Percentiles rank a stretch among this genome's conserved stretches.
These are phyloP conservation scores for Leccinellum albellum DNA, from an alignment of 768 basidiomycete genomes.

Conservation along the genomic window DNA sequence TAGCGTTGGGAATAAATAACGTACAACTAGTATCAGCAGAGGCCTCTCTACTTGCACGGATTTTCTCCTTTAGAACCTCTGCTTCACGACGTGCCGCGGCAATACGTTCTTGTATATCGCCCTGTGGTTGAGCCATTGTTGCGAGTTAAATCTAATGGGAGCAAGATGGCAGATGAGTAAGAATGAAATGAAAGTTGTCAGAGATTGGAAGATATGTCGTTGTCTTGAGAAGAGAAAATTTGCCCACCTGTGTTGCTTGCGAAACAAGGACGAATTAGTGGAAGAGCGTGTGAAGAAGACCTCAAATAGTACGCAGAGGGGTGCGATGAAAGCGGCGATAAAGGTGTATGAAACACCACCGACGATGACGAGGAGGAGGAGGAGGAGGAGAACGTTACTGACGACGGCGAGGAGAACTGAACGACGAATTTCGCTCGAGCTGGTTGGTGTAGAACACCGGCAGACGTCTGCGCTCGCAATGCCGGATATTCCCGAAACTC, in stretches of 20 bases:
- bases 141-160: slow-evolving; percentile 5
- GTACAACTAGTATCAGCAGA: slow-evolving; percentile 96
- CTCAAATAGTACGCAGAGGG: slow-evolving; percentile 14
- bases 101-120: slow-evolving; percentile 88
- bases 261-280: slow-evolving; percentile 26
- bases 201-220: slow-evolving; percentile 4
- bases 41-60: slow-evolving; percentile 91
- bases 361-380: slow-evolving; percentile 5
- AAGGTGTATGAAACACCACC: slow-evolving; percentile 7
- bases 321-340: slow-evolving; percentile 10
- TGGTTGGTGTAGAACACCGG: slow-evolving; percentile 5
- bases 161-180: background rate
- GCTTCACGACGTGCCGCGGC: slow-evolving; percentile 96
- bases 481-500: slow-evolving; percentile 31
- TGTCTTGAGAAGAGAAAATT: slow-evolving; percentile 22
- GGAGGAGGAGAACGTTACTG: slow-evolving; percentile 5
- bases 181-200: background rate
- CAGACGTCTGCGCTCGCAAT: slow-evolving; percentile 11
- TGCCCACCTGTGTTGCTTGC: slow-evolving; percentile 27
- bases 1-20: slow-evolving; percentile 33
- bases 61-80: slow-evolving; percentile 97
- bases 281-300: slow-evolving; percentile 25
- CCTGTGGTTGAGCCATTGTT: slow-evolving; percentile 73
- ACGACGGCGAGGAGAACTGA: slow-evolving; percentile 1
- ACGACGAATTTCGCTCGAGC: slow-evolving; percentile 13